Base-by-base conservation (phyloP, 2,329 filamentous ascomycete species). In the Hypomyces perniciosus region DNA sequence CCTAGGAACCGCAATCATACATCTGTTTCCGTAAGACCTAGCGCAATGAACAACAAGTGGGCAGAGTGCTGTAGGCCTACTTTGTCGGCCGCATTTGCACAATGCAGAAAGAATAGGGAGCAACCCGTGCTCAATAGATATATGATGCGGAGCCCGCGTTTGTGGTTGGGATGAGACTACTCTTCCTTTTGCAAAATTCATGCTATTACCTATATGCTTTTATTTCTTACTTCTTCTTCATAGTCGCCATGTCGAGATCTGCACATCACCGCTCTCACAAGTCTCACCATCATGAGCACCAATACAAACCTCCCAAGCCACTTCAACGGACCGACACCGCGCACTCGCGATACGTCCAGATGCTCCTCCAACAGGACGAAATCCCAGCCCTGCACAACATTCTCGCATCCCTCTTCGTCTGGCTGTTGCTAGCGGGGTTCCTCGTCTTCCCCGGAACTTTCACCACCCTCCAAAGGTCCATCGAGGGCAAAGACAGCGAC, bases 401-500 rank as follows among this genome's bases (percentile, higher is more conserved):
- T 47, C 63, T 75, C 20, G 71, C 72, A 44, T 55, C 62, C 30
- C 57, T 59, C 48, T 62, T 62, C 50, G 62, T 64, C 40, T 80
- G 72, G 74, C 66, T 77, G 42, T 67, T 80, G 3, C 69, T 80
- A 1, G 72, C 72, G 0, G 76, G 76, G 29, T 80, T 78, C 64
- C 65, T 80, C 12, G 67, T 79, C 39, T 70, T 78, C 34, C 76
- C 76, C 0, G 75, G 72, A 5, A 78, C 74, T 1, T 80, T 79
- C 58, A 77, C 72, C 35, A 71, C 66, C 31, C 62, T 74, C 41
- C 51, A 59, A 27, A 55, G 56, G 35, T 59, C 57, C 29, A 54
- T 64, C 44, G 60, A 60, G 33, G 52, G 51, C 39, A 54, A 58
- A 9, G 51, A 57, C 13, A 34, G 52, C 12, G 20, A 50, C 26